A percentile compares a stretch with the other conserved stretches of the same genome.
These are phyloP conservation scores for Solanum okadae DNA, from an alignment of 257 asterid genomes.

Conservation along the genomic window DNA sequence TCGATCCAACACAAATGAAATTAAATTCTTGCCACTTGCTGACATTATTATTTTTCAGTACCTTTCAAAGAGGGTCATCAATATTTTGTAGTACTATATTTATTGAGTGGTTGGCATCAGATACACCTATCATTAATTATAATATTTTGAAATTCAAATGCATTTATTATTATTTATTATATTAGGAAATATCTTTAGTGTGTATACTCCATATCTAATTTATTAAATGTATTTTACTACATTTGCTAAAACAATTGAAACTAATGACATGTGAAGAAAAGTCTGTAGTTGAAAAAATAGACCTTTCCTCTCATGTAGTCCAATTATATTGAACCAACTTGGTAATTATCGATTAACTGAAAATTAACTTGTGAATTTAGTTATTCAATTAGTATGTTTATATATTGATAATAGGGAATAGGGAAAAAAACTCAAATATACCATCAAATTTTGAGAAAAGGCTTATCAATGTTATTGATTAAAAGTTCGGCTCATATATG, in stretches of 20 bases:
- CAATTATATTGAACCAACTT: too few relatives aligned
- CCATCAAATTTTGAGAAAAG: background rate
- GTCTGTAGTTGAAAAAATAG: background rate
- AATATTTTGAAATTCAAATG: background rate
- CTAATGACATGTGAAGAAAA: background rate
- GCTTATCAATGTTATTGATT: too few relatives aligned
- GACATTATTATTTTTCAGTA: background rate
- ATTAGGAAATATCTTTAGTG: background rate
- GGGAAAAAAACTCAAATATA: background rate
- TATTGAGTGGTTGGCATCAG: background rate
- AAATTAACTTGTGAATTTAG: background rate
- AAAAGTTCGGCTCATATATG: background rate
- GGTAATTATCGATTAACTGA: background rate
- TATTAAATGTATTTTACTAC: background rate
- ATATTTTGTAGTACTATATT: background rate
- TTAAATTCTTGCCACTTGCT: background rate
- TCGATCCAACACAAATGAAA: background rate
- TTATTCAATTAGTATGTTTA: background rate
- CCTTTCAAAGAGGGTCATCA: background rate
- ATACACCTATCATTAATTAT: background rate
- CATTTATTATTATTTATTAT: background rate
- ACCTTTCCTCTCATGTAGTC: background rate
- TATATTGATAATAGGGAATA: background rate
- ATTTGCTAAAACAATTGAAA: background rate
- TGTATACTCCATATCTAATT: background rate